These are phyloP conservation scores for Pichia inconspicua DNA, from an alignment of 1,139 yeast genomes.

Conservation along the genomic window DNA sequence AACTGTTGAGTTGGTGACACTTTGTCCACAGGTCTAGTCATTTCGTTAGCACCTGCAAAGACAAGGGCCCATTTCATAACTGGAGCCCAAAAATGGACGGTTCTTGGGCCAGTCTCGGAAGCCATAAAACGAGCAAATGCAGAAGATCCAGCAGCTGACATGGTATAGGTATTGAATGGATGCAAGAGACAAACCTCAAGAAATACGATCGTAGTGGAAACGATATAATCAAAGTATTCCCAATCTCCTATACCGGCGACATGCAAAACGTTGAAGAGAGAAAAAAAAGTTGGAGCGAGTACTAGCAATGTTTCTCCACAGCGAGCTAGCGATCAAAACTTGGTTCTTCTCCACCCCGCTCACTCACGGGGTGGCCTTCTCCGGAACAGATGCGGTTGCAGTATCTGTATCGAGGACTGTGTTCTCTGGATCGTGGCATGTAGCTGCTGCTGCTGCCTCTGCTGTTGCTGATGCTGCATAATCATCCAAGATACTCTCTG, in stretches of 20 bases:
- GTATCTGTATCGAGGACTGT: too few relatives aligned
- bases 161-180: background rate
- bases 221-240: too few relatives aligned
- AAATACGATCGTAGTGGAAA: too few relatives aligned
- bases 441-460: background rate
- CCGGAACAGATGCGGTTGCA: too few relatives aligned
- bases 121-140: constrained; percentile 66
- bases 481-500: background rate
- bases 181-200: too few relatives aligned
- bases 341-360: too few relatives aligned
- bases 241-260: too few relatives aligned
- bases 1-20: constrained; percentile 87
- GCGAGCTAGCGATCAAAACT: too few relatives aligned
- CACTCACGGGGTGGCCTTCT: too few relatives aligned
- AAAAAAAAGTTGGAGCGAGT: background rate
- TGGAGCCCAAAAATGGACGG: constrained; percentile 91
- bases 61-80: constrained; percentile 78
- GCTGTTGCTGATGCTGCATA: background rate
- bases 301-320: too few relatives aligned
- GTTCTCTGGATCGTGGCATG: too few relatives aligned
- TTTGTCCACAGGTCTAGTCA: constrained; percentile 84
- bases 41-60: constrained; percentile 81
- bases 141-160: constrained; percentile 9
- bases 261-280: too few relatives aligned
- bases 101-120: constrained; percentile 89